Conservation (phyloP, 108 stramenopile species). For the Chaetoceros muelleri region DNA sequence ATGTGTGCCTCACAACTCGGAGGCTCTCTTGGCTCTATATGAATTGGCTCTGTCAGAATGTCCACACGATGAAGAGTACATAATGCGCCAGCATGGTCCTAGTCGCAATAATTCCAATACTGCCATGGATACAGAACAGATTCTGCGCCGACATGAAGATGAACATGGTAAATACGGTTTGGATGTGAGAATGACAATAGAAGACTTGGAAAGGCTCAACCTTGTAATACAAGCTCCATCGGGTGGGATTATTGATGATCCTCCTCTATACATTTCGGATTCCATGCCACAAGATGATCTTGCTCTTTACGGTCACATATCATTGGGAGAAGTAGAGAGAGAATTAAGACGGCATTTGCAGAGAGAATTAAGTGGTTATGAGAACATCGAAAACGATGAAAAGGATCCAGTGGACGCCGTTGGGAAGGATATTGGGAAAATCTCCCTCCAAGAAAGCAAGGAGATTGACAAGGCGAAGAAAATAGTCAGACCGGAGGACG, state of each 20-base stretch:
- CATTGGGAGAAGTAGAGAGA: conserved; percentile 67
- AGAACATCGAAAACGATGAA: conserved; percentile 31
- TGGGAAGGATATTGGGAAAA: conserved; percentile 30
- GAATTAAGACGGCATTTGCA: conserved; percentile 63
- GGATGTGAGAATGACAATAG: conserved; percentile 52
- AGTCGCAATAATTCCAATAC: neutral
- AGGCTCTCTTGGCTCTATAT: conserved; percentile 59
- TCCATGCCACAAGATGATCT: conserved; percentile 39
- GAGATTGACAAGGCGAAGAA: conserved; percentile 21
- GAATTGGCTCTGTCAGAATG: conserved; percentile 17
- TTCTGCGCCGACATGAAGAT: conserved; percentile 50
- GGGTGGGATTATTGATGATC: conserved; percentile 73
- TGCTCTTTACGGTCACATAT: conserved; percentile 30
- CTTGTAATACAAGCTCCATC: conserved; percentile 65
- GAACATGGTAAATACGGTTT: conserved; percentile 73
- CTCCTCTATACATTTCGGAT: conserved; percentile 69
- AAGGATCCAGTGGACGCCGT: conserved; percentile 26
- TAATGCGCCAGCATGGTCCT: conserved; percentile 9
- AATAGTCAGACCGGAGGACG: conserved; percentile 23
- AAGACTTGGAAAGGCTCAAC: conserved; percentile 71
- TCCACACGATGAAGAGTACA: conserved; percentile 3
- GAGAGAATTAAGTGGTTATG: conserved; percentile 41
- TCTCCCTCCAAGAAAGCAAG: conserved; percentile 21
- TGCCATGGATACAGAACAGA: conserved; percentile 16
- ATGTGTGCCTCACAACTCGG: conserved; percentile 60